Evolutionary conservation across 2,329 filamentous ascomycete species (phyloP).

Genomic region (Diaporthe ampelina): DNA sequence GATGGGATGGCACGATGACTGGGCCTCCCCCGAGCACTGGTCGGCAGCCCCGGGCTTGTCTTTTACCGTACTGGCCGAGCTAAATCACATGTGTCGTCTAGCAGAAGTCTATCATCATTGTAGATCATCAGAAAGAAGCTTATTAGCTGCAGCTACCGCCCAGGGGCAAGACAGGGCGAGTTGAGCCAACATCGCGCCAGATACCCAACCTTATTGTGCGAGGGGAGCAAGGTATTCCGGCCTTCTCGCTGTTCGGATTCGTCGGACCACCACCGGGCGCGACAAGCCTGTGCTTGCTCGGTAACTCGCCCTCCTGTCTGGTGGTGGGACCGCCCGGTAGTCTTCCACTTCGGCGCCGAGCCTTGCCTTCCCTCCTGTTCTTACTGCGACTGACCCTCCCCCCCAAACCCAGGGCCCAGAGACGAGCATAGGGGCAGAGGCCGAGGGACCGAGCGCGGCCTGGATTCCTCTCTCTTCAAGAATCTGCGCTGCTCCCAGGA

Average conservation of each 20-base stretch:
- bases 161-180: background rate
- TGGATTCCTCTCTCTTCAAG: background rate
- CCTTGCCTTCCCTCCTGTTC: background rate
- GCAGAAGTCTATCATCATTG: background rate
- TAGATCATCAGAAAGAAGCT: conserved; percentile 5
- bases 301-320: background rate
- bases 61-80: background rate
- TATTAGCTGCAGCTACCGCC: conserved; percentile 5
- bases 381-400: background rate
- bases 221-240: background rate
- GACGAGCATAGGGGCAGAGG: background rate
- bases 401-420: background rate
- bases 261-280: conserved; percentile 13
- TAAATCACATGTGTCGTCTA: background rate
- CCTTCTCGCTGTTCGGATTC: conserved; percentile 21
- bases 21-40: background rate
- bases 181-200: background rate
- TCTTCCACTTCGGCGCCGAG: conserved; percentile 14
- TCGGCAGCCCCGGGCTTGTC: conserved; percentile 16
- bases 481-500: background rate
- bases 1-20: background rate
- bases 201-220: conserved; percentile 11
- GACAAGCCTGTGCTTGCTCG: background rate
- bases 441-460: background rate
- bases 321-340: conserved; percentile 1